Base-by-base conservation (phyloP, 148 eudicot genomes). In the Vaccinium corymbosum region DNA sequence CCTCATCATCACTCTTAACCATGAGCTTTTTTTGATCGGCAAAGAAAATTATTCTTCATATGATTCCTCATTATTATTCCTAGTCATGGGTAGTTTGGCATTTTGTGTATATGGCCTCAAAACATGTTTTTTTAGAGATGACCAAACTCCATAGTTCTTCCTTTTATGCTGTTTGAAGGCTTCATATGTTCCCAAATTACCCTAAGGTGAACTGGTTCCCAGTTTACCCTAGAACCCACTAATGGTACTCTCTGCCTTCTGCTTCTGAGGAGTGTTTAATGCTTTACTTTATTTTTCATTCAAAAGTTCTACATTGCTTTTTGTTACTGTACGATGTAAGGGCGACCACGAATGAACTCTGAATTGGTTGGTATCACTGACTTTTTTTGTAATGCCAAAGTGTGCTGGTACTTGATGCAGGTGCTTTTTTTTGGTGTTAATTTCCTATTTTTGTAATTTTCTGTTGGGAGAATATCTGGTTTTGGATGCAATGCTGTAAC, bases 1-100 rank as follows among this genome's bases (percentile, higher is more conserved):
- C 32, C 82, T 42, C 52, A n/a, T 51, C 42, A 61, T 80, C 62
- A 61, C 46, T 61, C 66, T n/a, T 42, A 20, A 13, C 62, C 35
- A 9, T 14, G n/a, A 11, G 35, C 5, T 42, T 42, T 42, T 42
- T 42, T 42, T 42, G 6, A 4, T 42, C 46, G 46, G 46, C 46
- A 42, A 42, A 42, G 46, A 42, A 42, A 42, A 42, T 42, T 42
- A 42, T 42, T 42, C 46, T 42, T 14, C 32, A 19, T 55, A 29
- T 78, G 64, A 80, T 61, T 38, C 32, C 82, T 42, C 52, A n/a
- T 51, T 42, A 61, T 80, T 62, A 61, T 62, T 61, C 66, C 14
- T 42, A 20, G 22, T 80, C 35, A 9, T 4, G n/a, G 3, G 35
- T 70, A 70, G 17, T 70, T 70, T 70, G 25, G 74, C 68, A 62